Evolutionary conservation across 805 yeast species (phyloP).

Genomic region (Cyberlindnera petersonii): DNA sequence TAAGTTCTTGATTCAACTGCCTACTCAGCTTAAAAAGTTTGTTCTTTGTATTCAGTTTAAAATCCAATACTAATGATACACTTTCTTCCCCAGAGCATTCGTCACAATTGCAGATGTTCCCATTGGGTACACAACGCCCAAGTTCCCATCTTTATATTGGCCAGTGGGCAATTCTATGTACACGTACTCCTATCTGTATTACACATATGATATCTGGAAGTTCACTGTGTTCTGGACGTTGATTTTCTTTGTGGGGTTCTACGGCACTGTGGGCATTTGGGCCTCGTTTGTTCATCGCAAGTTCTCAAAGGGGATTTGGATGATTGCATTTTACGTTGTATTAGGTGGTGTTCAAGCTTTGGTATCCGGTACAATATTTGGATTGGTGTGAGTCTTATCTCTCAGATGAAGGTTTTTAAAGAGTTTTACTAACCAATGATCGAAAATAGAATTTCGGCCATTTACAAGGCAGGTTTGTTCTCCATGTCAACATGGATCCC

Average conservation of each 20-base stretch:
- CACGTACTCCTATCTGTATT: conserved; percentile 56
- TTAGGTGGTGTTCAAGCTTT: conserved; percentile 64
- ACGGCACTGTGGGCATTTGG: conserved; percentile 57
- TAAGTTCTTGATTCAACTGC: too few relatives aligned
- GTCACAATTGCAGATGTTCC: conserved; percentile 57
- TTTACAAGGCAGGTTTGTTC: conserved; percentile 76
- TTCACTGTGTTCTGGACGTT: conserved; percentile 83
- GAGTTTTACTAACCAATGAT: conserved; percentile 5
- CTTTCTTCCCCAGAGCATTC: conserved; percentile 25
- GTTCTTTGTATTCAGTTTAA: too few relatives aligned
- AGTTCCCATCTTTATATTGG: conserved; percentile 78
- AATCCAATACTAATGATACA: neutral
- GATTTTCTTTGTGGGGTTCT: conserved; percentile 60
- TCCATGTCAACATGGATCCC: conserved; percentile 97
- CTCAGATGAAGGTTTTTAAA: neutral
- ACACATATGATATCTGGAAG: conserved; percentile 68
- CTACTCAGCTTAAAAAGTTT: too few relatives aligned
- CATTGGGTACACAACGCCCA: conserved; percentile 75
- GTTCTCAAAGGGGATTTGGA: conserved; percentile 35
- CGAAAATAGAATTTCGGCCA: conserved; percentile 38
- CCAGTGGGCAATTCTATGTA: conserved; percentile 44
- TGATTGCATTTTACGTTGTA: conserved; percentile 44
- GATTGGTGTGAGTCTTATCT: conserved; percentile 45
- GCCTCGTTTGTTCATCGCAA: conserved; percentile 52
- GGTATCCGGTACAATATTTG: conserved; percentile 70